Conservation (phyloP, 305 asterid genomes). For the Fraxinus velutina region DNA sequence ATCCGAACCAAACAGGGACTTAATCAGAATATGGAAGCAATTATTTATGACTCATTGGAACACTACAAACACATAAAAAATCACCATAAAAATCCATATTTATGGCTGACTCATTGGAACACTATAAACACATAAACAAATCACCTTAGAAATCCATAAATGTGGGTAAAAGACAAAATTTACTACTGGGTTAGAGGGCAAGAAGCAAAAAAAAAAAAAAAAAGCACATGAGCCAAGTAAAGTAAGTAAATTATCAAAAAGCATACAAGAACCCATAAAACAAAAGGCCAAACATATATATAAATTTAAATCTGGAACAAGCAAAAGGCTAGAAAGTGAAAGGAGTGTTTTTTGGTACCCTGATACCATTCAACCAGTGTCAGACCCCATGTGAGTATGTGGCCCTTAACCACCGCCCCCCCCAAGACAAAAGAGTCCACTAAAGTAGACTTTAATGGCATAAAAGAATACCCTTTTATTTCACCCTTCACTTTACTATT, state of each 20-base stretch:
- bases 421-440: conserved; percentile 45
- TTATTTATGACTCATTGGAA: neutral
- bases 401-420: conserved; percentile 31
- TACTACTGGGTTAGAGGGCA: neutral
- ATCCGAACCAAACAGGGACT: neutral
- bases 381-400: conserved; percentile 44
- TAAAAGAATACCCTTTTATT: conserved; percentile 30
- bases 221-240: conserved; percentile 27
- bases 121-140: neutral
- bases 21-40: neutral
- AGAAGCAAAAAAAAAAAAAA: neutral
- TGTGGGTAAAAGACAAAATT: conserved; percentile 8
- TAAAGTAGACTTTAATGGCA: conserved; percentile 41
- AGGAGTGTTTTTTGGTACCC: conserved; percentile 31
- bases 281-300: conserved; percentile 34
- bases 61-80: neutral
- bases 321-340: conserved; percentile 32
- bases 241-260: neutral
- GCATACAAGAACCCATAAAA: conserved; percentile 32
- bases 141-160: neutral
- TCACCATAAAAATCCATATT: neutral
- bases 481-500: neutral
- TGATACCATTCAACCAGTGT: conserved; percentile 38
- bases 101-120: neutral
- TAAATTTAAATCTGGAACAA: conserved; percentile 17